Percentiles rank a stretch among this genome's conserved stretches.
phyloP scores from a whole-genome alignment of 352 stramenopile genomes.

The Phytophthora constricta region DNA sequence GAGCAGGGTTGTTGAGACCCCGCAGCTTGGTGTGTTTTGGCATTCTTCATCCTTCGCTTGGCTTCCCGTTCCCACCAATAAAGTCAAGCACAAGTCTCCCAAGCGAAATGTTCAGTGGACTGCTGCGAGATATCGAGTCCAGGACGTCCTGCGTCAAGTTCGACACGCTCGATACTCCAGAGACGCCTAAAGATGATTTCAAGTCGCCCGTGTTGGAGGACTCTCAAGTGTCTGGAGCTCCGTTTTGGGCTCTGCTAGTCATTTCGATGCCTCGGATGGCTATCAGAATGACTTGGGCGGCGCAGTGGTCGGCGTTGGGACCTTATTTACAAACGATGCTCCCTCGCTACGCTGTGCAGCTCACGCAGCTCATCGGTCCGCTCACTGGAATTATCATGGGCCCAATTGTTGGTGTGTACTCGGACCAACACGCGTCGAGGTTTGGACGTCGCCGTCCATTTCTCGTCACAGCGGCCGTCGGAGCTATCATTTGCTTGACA shows the following conservation, averaged over 20 bases:
- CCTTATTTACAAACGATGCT: slow-evolving; percentile 64
- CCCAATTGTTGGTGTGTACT: slow-evolving; percentile 56
- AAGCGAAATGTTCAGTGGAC: too few species aligned
- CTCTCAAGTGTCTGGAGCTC: slow-evolving; percentile 19
- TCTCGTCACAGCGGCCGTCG: slow-evolving; percentile 42
- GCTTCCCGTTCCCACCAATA: too few species aligned
- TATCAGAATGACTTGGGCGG: slow-evolving; percentile 66
- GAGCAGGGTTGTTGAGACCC: too few species aligned
- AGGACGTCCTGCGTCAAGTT: slow-evolving; percentile 23
- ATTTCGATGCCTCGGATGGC: slow-evolving; percentile 64
- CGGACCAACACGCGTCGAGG: slow-evolving; percentile 38
- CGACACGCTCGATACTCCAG: slow-evolving; percentile 29
- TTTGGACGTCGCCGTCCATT: slow-evolving; percentile 51
- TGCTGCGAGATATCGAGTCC: slow-evolving; percentile 17
- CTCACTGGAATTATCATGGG: slow-evolving; percentile 56
- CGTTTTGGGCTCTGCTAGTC: slow-evolving; percentile 43
- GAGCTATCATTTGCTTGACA: slow-evolving; percentile 52
- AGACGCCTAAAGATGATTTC: slow-evolving; percentile 34
- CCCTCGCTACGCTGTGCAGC: slow-evolving; percentile 51
- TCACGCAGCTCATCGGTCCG: slow-evolving; percentile 61
- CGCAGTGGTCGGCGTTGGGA: slow-evolving; percentile 61
- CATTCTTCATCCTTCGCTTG: too few species aligned
- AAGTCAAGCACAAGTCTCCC: too few species aligned
- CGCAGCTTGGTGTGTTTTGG: too few species aligned
- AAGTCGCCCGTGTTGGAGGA: slow-evolving; percentile 35